Percentiles rank a stretch among this genome's conserved stretches.
Conservation (phyloP, 768 basidiomycete genomes). For the Coprinopsis sp. region DNA sequence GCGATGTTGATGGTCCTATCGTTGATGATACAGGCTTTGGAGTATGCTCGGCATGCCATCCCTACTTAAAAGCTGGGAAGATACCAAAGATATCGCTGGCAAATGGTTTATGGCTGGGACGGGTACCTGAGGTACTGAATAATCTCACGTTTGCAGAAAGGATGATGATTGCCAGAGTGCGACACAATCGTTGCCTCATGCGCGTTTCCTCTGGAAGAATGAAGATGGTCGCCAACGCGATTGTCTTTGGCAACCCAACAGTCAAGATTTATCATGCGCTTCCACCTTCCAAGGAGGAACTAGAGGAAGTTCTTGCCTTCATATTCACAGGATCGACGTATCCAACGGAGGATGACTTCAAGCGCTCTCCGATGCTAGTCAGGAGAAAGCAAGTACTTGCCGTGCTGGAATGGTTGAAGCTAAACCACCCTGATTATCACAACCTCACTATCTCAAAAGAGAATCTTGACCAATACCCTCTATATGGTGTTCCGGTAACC, state of each 20-base stretch:
- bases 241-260: neutral
- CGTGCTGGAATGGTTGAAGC: constrained; percentile 31
- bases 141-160: constrained; percentile 21
- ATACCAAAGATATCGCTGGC: constrained; percentile 15
- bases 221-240: constrained; percentile 4
- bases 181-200: constrained; percentile 20
- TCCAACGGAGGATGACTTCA: too few species aligned
- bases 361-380: constrained; percentile 23
- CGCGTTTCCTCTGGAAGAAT: constrained; percentile 10
- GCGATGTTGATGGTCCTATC: too few species aligned
- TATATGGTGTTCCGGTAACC: constrained; percentile 18
- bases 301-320: constrained; percentile 28
- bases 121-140: constrained; percentile 20
- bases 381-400: constrained; percentile 17
- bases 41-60: too few species aligned
- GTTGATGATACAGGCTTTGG: too few species aligned
- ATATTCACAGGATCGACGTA: too few species aligned
- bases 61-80: too few species aligned
- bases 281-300: constrained; percentile 12
- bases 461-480: constrained; percentile 20
- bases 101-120: constrained; percentile 29
- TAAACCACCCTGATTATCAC: constrained; percentile 33
- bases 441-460: too few species aligned
- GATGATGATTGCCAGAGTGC: constrained; percentile 17
- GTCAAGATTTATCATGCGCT: neutral